Evolutionary conservation across 495 filamentous ascomycete species (phyloP).

Genomic region (Patellaria atrata): DNA sequence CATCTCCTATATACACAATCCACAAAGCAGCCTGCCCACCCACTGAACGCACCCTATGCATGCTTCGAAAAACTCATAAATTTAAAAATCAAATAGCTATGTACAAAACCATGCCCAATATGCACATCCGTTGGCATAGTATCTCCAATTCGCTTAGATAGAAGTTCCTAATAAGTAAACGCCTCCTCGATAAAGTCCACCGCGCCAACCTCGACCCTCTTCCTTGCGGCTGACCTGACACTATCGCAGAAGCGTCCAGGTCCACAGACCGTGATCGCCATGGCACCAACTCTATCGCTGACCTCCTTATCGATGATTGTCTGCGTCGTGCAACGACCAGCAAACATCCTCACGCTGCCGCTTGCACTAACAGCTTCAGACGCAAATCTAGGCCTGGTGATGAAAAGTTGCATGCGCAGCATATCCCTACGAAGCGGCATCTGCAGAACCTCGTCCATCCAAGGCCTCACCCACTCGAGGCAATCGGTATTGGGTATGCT

Average conservation of each 20-base stretch:
- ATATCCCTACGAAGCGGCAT: slow-evolving; percentile 73
- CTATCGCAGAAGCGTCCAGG: slow-evolving; percentile 81
- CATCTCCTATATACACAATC: too few species aligned
- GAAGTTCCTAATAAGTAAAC: slow-evolving; percentile 61
- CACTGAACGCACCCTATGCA: too few species aligned
- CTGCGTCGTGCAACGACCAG: slow-evolving; percentile 45
- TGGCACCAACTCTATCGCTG: slow-evolving; percentile 59
- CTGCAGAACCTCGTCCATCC: slow-evolving; percentile 87
- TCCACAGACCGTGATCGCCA: slow-evolving; percentile 80
- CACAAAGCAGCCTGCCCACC: too few species aligned
- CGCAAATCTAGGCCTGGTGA: slow-evolving; percentile 65
- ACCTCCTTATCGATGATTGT: slow-evolving; percentile 66
- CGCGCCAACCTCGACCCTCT: slow-evolving; percentile 45
- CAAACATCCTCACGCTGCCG: slow-evolving; percentile 79
- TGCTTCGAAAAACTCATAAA: too few species aligned
- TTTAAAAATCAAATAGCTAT: too few species aligned
- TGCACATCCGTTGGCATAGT: too few species aligned
- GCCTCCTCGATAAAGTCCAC: slow-evolving; percentile 92
- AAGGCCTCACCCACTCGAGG: slow-evolving; percentile 81
- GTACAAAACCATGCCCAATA: too few species aligned
- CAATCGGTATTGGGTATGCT: slow-evolving; percentile 69
- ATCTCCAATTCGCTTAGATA: too few species aligned
- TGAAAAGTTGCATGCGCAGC: slow-evolving; percentile 73
- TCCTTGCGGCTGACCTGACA: slow-evolving; percentile 58
- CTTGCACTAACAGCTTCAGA: slow-evolving; percentile 73